Evolutionary conservation across 148 eudicot genomes (phyloP), one percentile per base, ranked within the genome.

Genomic region (Chenopodium berlandieri): DNA sequence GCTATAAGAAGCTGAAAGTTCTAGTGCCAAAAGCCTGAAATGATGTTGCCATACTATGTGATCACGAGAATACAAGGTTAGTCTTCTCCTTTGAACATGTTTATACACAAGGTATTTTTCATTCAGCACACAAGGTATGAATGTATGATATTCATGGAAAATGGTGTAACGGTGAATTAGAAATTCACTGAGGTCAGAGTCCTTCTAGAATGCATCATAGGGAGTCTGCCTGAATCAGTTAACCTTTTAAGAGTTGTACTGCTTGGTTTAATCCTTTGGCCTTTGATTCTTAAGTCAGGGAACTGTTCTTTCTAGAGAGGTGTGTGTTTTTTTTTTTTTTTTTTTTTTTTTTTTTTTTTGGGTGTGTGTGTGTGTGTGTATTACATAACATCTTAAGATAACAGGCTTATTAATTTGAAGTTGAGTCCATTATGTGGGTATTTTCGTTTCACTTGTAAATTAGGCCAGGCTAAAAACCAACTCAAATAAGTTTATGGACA

Each of bases 1-100:
- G 93, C 91, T 40, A 87, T 92, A 69, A 73, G 91, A 86, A 83
- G 84, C 73, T 85, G 70, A 85, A 67, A 46, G 3, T 34, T 74
- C n/a, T 20, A 14, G 44, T 66, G 63, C 63, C 54, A 27, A 44
- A 73, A 76, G 25, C 66, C 23, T 62, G 22, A 56, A 56, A 14
- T 20, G 44, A 80, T 52, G 37, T 2, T 67, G 23, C 11, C 16
- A 50, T 27, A 23, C n/a, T 79, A 54, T 54, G 52, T 44, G 76
- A 75, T 60, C 69, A 46, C 31, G 7, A 71, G 76, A 75, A 46
- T 79, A 46, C 31, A 6, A 47, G 67, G 79, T 66, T 56, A 20
- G 6, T 50, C 69, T 52, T 50, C 20, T 17, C n/a, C 34, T 17
- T 25, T 32, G 40, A 47, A 31, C 9, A n/a, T 20, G 27, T 60